Percentiles rank a stretch among this genome's conserved stretches.
Evolutionary conservation across 2,329 filamentous ascomycete genomes (phyloP).

Genomic region (Fonsecaea monophora): DNA sequence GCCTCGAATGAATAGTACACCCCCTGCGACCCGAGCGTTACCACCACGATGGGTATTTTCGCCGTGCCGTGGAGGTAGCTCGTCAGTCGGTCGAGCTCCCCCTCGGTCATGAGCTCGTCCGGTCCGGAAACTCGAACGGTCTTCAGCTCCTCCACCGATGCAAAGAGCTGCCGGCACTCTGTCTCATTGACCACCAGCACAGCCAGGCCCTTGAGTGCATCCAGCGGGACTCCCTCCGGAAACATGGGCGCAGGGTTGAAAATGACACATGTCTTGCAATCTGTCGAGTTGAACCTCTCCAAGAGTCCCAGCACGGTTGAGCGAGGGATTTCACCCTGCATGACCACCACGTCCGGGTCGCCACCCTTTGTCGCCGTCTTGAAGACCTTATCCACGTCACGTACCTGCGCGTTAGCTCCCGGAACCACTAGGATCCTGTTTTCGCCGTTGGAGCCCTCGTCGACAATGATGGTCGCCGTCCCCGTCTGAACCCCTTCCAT

Average conservation of each 20-base stretch:
- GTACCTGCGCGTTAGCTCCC: constrained; percentile 68
- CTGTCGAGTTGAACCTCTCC: constrained; percentile 52
- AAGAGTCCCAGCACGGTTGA: constrained; percentile 69
- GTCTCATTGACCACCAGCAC: constrained; percentile 91
- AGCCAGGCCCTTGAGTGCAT: constrained; percentile 70
- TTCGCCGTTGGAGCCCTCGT: constrained; percentile 70
- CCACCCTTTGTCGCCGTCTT: constrained; percentile 47
- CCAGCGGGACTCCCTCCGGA: constrained; percentile 70
- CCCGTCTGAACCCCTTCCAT: constrained; percentile 64
- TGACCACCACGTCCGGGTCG: constrained; percentile 68
- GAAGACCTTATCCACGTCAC: constrained; percentile 49
- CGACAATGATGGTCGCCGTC: constrained; percentile 77
- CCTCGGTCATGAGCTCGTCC: constrained; percentile 34
- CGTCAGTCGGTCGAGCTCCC: constrained; percentile 54
- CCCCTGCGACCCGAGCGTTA: constrained; percentile 84
- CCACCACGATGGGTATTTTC: constrained; percentile 72
- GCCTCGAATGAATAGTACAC: constrained; percentile 67
- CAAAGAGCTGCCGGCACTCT: constrained; percentile 77
- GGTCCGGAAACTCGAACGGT: constrained; percentile 41
- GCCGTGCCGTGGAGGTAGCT: constrained; percentile 70
- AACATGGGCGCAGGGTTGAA: constrained; percentile 90
- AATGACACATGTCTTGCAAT: constrained; percentile 66
- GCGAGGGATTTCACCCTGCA: constrained; percentile 80
- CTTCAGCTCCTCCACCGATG: constrained; percentile 41
- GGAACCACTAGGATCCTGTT: constrained; percentile 78